Conservation (phyloP, 1,284 basidiomycete species). For the Ustilago sp. region DNA sequence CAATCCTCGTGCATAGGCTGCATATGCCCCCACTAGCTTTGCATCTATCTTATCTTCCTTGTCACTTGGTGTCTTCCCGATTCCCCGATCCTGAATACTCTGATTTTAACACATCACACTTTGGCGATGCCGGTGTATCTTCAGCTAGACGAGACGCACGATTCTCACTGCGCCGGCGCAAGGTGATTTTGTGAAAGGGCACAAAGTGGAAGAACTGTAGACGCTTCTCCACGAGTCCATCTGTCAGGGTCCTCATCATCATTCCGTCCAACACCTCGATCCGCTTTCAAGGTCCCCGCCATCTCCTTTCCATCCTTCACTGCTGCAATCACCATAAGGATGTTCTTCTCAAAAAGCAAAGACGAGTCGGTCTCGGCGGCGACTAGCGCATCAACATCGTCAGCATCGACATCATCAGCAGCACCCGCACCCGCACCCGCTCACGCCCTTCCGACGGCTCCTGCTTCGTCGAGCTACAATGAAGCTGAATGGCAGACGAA, state of each 20-base stretch:
- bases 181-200: constrained; percentile 1
- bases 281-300: neutral
- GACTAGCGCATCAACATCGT: constrained; percentile 9
- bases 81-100: too few relatives aligned
- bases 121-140: too few relatives aligned
- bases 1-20: too few relatives aligned
- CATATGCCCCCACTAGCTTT: too few relatives aligned
- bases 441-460: neutral
- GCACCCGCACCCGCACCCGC: neutral
- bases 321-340: neutral
- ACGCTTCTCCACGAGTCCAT: neutral
- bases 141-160: constrained; percentile 12
- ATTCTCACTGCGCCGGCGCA: neutral
- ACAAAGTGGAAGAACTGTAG: constrained; percentile 7
- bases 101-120: too few relatives aligned
- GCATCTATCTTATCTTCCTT: too few relatives aligned
- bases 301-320: neutral
- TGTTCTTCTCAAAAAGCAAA: constrained; percentile 34
- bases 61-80: too few relatives aligned
- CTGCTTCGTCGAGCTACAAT: constrained; percentile 1
- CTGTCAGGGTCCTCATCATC: constrained; percentile 16
- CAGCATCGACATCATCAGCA: constrained; percentile 11
- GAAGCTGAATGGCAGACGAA: constrained; percentile 27
- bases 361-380: constrained; percentile 13
- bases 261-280: neutral